Evolutionary conservation across 331 rosid species (phyloP).

Genomic region (Quercus phellos): DNA sequence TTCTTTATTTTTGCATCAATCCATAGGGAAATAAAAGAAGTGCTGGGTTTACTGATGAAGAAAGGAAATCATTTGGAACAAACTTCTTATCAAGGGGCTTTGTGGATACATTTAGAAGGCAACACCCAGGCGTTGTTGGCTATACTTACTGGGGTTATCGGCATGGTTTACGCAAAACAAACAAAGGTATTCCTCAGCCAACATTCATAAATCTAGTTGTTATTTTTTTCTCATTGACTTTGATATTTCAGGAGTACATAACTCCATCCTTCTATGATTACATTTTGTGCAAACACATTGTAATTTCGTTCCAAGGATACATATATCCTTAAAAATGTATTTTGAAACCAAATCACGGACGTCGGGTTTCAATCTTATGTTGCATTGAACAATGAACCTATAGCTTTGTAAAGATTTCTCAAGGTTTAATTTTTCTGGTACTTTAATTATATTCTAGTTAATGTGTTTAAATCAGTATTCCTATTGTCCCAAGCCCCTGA

Average conservation of each 20-base stretch:
- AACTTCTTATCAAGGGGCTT: conserved; percentile 78
- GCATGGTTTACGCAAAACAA: conserved; percentile 75
- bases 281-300: not conserved
- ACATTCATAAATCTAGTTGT: not conserved
- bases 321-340: not conserved
- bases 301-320: not conserved
- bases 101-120: conserved; percentile 83
- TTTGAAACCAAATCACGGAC: not conserved
- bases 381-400: not conserved
- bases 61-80: conserved; percentile 66
- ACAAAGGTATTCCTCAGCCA: conserved; percentile 51
- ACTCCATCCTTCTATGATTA: not conserved
- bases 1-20: not conserved
- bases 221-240: not conserved
- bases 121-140: conserved; percentile 88
- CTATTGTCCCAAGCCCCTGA: not conserved
- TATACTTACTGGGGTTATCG: conserved; percentile 96
- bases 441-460: not conserved
- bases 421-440: not conserved
- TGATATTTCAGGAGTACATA: not conserved
- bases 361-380: not conserved
- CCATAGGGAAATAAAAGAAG: conserved; percentile 81
- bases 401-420: not conserved
- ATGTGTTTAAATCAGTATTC: not conserved
- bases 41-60: conserved; percentile 92